These are phyloP conservation scores for Clathrus columnatus DNA, from an alignment of 768 basidiomycete species.

Conservation along the genomic window DNA sequence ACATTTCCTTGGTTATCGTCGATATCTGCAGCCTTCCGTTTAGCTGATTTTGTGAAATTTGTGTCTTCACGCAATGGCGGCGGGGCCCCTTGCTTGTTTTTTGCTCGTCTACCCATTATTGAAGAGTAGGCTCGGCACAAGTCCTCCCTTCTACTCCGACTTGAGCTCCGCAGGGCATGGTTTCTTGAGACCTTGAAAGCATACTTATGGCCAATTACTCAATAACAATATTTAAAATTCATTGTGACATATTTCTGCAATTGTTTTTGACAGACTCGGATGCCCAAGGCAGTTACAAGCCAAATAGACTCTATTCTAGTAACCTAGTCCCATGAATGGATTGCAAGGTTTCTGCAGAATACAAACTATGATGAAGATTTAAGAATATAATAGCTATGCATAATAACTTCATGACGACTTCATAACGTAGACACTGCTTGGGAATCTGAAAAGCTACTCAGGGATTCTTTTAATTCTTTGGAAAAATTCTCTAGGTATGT, in stretches of 20 bases:
- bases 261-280: too few relatives aligned
- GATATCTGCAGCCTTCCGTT: conserved; percentile 55
- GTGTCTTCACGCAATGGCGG: conserved; percentile 36
- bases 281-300: too few relatives aligned
- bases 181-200: not conserved
- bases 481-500: too few relatives aligned
- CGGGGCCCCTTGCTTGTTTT: conserved; percentile 74
- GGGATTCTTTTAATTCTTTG: too few relatives aligned
- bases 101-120: conserved; percentile 78
- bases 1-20: conserved; percentile 19
- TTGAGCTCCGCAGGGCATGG: not conserved
- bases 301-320: too few relatives aligned
- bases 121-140: conserved; percentile 1
- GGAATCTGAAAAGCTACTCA: too few relatives aligned
- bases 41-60: conserved; percentile 50
- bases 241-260: too few relatives aligned
- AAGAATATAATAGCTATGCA: not conserved
- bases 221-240: not conserved
- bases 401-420: too few relatives aligned
- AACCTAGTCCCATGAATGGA: too few relatives aligned
- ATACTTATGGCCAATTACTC: not conserved
- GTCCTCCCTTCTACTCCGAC: conserved; percentile 4
- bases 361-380: too few relatives aligned
- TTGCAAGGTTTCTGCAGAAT: too few relatives aligned
- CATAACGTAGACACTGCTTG: too few relatives aligned